Evolutionary conservation across 306 rosid species (phyloP).

Genomic region (Pyrus bretschneideri): DNA sequence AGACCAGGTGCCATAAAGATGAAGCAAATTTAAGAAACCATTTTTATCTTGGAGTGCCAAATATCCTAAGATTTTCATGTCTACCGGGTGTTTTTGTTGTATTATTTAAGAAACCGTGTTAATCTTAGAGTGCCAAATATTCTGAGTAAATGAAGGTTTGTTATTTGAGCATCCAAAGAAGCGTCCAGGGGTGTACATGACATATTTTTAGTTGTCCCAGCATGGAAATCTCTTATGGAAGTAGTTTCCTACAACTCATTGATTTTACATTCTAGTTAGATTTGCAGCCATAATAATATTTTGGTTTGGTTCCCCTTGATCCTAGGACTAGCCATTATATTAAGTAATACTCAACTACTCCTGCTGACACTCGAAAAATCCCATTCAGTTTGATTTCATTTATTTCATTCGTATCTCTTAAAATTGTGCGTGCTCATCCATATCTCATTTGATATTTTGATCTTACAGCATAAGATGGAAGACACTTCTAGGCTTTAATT

Average conservation of each 20-base stretch:
- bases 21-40: neutral
- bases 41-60: neutral
- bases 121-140: neutral
- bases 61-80: neutral
- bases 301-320: neutral
- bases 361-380: neutral
- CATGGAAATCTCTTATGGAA: neutral
- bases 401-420: neutral
- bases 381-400: neutral
- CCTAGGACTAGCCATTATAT: neutral
- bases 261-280: neutral
- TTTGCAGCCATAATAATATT: neutral
- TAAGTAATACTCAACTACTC: neutral
- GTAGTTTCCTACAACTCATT: neutral
- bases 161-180: neutral
- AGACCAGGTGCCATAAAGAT: neutral
- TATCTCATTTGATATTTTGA: constrained; percentile 10
- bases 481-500: constrained; percentile 95
- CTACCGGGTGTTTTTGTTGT: neutral
- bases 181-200: neutral
- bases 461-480: constrained; percentile 94
- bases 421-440: neutral
- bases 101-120: neutral
- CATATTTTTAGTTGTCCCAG: neutral
- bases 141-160: neutral